Evolutionary conservation across 305 asterid genomes (phyloP).

Genomic region (Solanum hybrid): DNA sequence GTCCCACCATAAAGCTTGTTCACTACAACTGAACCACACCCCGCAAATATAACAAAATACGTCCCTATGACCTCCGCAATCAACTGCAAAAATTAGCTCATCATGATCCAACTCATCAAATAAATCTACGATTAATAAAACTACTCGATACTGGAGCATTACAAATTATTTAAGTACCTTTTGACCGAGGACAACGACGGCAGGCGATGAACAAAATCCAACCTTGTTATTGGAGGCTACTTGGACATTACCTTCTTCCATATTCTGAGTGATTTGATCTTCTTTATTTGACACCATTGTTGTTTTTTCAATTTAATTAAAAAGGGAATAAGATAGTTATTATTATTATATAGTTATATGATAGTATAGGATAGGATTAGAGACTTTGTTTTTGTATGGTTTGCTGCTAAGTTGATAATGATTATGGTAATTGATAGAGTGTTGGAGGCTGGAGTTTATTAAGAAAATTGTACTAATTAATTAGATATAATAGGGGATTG

Average conservation of each 20-base stretch:
- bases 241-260: conserved; percentile 38
- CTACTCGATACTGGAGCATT: neutral
- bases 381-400: neutral
- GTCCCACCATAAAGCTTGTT: conserved; percentile 46
- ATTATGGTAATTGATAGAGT: neutral
- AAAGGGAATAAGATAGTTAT: neutral
- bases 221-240: neutral
- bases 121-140: neutral
- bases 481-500: neutral
- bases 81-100: conserved; percentile 15
- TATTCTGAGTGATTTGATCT: conserved; percentile 13
- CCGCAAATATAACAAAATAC: conserved; percentile 54
- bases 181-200: conserved; percentile 23
- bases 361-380: neutral
- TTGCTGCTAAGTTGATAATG: neutral
- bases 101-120: neutral
- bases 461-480: no score
- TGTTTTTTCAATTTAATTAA: neutral
- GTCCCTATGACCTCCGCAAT: conserved; percentile 70
- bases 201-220: conserved; percentile 13
- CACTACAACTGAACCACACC: conserved; percentile 61
- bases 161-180: conserved; percentile 20
- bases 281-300: conserved; percentile 11
- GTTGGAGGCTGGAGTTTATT: neutral
- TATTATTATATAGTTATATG: neutral